Base-by-base conservation (phyloP, 2,329 filamentous ascomycete species). In the Aureobasidium mangrovei region DNA sequence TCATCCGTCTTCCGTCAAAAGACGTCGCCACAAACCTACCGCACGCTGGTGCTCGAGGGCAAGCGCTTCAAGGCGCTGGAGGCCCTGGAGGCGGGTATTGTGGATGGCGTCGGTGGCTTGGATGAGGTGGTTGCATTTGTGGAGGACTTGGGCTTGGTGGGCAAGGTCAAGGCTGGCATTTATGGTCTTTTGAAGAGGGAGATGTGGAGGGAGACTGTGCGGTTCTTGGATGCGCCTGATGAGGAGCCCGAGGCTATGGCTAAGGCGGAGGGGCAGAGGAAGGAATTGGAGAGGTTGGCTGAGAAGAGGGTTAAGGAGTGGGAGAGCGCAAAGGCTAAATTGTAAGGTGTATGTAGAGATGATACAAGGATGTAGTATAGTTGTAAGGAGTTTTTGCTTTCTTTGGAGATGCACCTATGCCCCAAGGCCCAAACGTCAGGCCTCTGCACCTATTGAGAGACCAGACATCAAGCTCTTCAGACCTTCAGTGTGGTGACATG, bases 161-260 rank as follows among this genome's bases (percentile, higher is more conserved):
- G 74, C 29, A 88, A 86, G 74, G 77, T 77, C 0, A 76, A 78
- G 60, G 80, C 77, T 33, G 82, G 82, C 8, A 80, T 86, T 28
- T 91, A 89, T 66, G 83, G 84, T 3, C 64, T 76, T 53, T 70
- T 93, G 65, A 91, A 90, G 75, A 72, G 76, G 58, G 87, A 91
- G 70, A 85, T 91, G 81, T 89, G 84, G 68, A 75, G 80, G 26
- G 81, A 86, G 65, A 78, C 80, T 5, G 65, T 89, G 33, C 76
- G 68, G 12, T 72, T 81, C 61, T 66, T 90, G 60, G 77, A 77
- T 55, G 72, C 71, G 3, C 73, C 78, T 54, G 70, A 70, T 29
- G 71, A 76, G 60, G 79, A 75, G 64, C 68, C 5, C 8, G 47
- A 39, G 48, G 27, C 73, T 43, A 68, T 68, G 8, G 59, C 67